Evolutionary conservation across 1,139 yeast genomes (phyloP).

Genomic region (Debaryomycetaceae sp.): DNA sequence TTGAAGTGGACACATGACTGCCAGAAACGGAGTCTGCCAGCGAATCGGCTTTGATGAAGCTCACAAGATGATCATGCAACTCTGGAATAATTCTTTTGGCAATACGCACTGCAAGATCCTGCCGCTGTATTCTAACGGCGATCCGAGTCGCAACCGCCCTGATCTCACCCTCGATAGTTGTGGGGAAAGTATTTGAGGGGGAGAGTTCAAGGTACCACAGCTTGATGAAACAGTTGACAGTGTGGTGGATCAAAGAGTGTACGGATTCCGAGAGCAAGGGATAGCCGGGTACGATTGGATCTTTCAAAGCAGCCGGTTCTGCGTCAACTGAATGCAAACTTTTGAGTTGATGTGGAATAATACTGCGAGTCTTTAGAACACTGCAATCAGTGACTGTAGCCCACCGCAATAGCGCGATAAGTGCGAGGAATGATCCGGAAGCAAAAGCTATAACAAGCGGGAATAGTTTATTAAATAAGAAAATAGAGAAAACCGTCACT

Average conservation of each 20-base stretch:
- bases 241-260: slow-evolving; percentile 38
- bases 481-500: too few species aligned
- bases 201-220: slow-evolving; percentile 56
- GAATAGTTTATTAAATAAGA: too few species aligned
- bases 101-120: slow-evolving; percentile 49
- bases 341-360: too few species aligned
- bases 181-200: slow-evolving; percentile 38
- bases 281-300: slow-evolving; percentile 37
- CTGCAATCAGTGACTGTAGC: too few species aligned
- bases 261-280: slow-evolving; percentile 43
- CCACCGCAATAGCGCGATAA: too few species aligned
- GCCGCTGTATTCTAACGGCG: slow-evolving; percentile 18
- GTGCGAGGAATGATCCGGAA: too few species aligned
- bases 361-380: too few species aligned
- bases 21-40: slow-evolving; percentile 7
- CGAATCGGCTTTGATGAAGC: slow-evolving; percentile 46
- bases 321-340: too few species aligned
- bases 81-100: slow-evolving; percentile 54
- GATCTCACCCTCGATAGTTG: slow-evolving; percentile 40
- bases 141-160: slow-evolving; percentile 26
- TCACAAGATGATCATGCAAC: slow-evolving; percentile 52
- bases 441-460: too few species aligned
- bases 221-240: slow-evolving; percentile 50
- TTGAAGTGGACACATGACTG: slow-evolving; percentile 47
- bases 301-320: slow-evolving; percentile 2